These are phyloP conservation scores for Diplosphaera chodatii DNA, from an alignment of 139 green algal species.

Conservation along the genomic window DNA sequence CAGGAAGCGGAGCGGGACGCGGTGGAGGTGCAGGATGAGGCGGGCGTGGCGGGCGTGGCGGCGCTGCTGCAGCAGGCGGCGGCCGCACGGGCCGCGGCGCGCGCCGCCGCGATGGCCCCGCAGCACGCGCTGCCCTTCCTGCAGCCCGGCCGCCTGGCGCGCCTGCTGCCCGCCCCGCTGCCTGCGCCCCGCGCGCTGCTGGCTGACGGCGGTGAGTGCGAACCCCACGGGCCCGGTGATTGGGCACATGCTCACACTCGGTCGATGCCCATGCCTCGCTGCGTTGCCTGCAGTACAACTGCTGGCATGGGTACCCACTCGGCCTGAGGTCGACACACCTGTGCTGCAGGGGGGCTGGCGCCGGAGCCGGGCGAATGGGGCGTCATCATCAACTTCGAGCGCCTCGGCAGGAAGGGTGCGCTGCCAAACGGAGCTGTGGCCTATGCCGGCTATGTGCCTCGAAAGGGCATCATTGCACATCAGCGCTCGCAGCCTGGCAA, in stretches of 20 bases:
- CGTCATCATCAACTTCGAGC: slow-evolving; percentile 77
- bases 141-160: slow-evolving; percentile 71
- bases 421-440: too few species aligned
- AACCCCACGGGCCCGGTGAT: too few species aligned
- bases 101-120: slow-evolving; percentile 32
- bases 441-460: too few species aligned
- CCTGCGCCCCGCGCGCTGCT: background rate
- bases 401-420: slow-evolving; percentile 3
- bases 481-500: too few species aligned
- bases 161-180: slow-evolving; percentile 32
- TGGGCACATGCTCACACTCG: too few species aligned
- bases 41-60: slow-evolving; percentile 38
- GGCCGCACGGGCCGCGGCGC: slow-evolving; percentile 21
- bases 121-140: slow-evolving; percentile 71
- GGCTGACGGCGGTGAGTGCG: background rate
- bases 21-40: slow-evolving; percentile 51
- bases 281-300: too few species aligned
- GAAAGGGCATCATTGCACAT: too few species aligned
- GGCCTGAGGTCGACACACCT: too few species aligned
- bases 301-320: too few species aligned
- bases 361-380: slow-evolving; percentile 57
- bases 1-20: slow-evolving; percentile 35
- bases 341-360: background rate
- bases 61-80: slow-evolving; percentile 40
- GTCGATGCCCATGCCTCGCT: too few species aligned